Conservation (phyloP, 2,329 filamentous ascomycete species). For the Clonostachys rosea region DNA sequence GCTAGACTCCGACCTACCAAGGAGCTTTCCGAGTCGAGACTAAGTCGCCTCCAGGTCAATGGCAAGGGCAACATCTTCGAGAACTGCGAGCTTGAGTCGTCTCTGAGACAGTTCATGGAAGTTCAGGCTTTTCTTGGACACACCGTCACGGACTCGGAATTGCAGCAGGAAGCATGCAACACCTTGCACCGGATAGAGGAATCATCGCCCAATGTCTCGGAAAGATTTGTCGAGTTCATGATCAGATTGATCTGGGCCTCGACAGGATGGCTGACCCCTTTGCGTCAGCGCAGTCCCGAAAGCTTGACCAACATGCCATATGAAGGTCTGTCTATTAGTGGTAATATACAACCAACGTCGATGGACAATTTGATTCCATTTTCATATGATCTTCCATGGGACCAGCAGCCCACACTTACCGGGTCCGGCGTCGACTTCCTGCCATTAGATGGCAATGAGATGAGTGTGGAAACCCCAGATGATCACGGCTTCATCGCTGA, state of each 20-base stretch:
- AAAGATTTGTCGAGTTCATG: neutral
- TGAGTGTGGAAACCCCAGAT: no score
- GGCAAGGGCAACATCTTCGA: constrained; percentile 13
- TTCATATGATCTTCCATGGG: no score
- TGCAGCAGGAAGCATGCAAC: constrained; percentile 9
- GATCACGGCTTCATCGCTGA: no score
- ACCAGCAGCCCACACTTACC: no score
- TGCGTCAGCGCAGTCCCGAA: neutral
- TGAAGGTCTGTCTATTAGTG: no score
- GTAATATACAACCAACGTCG: no score
- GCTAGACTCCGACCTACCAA: constrained; percentile 11
- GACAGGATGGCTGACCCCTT: neutral
- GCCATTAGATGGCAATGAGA: no score
- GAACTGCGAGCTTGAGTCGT: constrained; percentile 8
- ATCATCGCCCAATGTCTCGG: neutral
- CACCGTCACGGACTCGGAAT: constrained; percentile 3
- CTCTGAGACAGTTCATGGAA: constrained; percentile 1
- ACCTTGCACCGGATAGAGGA: constrained; percentile 5
- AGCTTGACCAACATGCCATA: neutral
- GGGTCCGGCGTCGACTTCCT: no score
- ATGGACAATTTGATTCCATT: no score
- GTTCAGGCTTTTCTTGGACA: constrained; percentile 1
- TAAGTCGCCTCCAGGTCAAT: constrained; percentile 10
- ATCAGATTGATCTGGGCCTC: neutral
- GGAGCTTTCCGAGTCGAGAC: constrained; percentile 4